Evolutionary conservation across 495 filamentous ascomycete genomes (phyloP), one percentile per base, ranked within the genome.

Genomic region (Massariosphaeria phaeospora): DNA sequence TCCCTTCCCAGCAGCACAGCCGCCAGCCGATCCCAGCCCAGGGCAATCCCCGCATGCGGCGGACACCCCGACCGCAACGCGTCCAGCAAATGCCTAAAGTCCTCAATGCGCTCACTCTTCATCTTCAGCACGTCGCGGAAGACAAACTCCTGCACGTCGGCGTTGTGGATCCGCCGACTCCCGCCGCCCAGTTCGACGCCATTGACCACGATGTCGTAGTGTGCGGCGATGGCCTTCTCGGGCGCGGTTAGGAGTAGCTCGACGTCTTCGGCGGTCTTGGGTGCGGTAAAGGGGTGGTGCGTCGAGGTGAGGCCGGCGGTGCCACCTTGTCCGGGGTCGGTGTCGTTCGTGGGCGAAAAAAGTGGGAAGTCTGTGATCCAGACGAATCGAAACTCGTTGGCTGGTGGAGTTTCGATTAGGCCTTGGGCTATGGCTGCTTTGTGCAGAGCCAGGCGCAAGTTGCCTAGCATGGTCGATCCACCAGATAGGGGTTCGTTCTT

Each of bases 241-340:
- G 93, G 94, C 47, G 89, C 75, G 4, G 79, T 83, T 17, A 78
- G 69, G 9, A 96, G 79, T 1, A 90, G 66, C 36, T 88, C 83
- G 24, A 95, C 79, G 64, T 97, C 94, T 11, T 73, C 72, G 11
- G 77, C 60, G 5, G 80, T 77, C 47, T 84, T 81, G 0, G 94
- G 93, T 0, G 94, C 86, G 2, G 93, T 98, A 69, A 98, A 98
- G 1, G 94, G 93, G 68, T 98, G 93, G 60, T 98, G 93, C 0
- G 91, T 96, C 6, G 93, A 84, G 13, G 83, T 81, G 66, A 97
- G 76, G 3, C 89, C 89, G 0, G 91, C 81, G 10, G 72, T 66
- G 15, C 90, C 91, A 25, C 84, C 85, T 69, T 96, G 91, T 2
- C 90, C 90, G 4, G 89, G 86, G 41, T 91, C 86, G 2, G 73